Evolutionary conservation across 306 rosid species (phyloP), one percentile per base, ranked within the genome.

Genomic region (Morella rubra): DNA sequence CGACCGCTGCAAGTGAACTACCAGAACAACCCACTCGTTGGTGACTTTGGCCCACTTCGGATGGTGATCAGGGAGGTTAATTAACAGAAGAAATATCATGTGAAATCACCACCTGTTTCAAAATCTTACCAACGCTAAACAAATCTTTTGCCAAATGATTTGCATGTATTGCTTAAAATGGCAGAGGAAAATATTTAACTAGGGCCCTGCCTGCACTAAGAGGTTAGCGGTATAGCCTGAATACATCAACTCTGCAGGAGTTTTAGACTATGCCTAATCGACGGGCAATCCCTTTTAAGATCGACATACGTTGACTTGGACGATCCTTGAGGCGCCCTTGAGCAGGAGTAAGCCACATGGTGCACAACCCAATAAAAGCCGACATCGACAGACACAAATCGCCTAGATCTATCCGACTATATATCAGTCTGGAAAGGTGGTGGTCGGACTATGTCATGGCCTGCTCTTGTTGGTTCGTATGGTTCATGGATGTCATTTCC

Each of bases 401-500:
- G 16, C 46, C 37, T 75, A 49, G 16, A 49, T 49, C 53, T 9
- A 14, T 9, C 4, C 3, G 52, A 9, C 53, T 5, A 49, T 49
- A 5, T 49, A 4, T 4, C 11, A 49, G 53, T 44, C 44, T 52
- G 76, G 47, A 66, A 71, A 20, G 12, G 13, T n/a, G 3, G 52
- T 84, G 82, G 73, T 55, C 87, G 70, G 77, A 73, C 13, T 65
- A 22, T 7, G 55, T 14, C 41, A 50, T 18, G 73, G 16, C 37
- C 37, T 1, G 1, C 24, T 60, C 20, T 13, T 8, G 44, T 50
- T 62, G 32, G 66, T 40, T 5, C 15, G 27, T 41, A 15, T 32
- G 8, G 5, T 61, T 61, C 14, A 61, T 61, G 45, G 19, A 32
- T 14, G 69, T 15, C 46, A 40, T 40, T 64, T 64, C 1, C 3